Conservation (phyloP, 2,329 filamentous ascomycete species). For the Calonectria henricotiae region DNA sequence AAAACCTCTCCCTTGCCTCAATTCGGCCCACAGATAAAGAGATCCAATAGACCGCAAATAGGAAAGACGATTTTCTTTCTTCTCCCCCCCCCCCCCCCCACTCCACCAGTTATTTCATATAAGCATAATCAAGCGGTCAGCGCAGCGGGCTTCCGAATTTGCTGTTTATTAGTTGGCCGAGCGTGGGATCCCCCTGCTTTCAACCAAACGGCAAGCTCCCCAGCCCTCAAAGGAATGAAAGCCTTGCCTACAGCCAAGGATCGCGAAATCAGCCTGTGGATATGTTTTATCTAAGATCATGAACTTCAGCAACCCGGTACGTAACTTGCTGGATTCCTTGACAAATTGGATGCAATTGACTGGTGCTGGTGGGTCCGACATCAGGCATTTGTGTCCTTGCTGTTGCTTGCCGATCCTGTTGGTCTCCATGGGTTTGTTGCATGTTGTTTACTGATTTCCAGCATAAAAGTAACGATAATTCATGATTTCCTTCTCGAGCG, state of each 20-base stretch:
- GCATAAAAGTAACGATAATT: conserved; percentile 17
- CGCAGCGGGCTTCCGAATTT: neutral
- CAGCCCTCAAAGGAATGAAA: conserved; percentile 7
- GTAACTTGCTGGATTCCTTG: conserved; percentile 12
- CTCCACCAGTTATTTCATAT: neutral
- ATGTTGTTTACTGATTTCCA: neutral
- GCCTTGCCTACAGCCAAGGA: conserved; percentile 6
- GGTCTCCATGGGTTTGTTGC: neutral
- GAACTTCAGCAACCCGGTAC: conserved; percentile 17
- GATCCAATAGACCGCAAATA: too few species aligned
- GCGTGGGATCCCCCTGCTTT: neutral
- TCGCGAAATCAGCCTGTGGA: conserved; percentile 4
- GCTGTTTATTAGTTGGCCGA: neutral
- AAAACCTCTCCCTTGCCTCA: neutral
- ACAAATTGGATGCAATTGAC: conserved; percentile 22
- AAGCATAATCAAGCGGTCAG: neutral
- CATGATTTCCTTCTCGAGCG: neutral
- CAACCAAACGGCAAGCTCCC: neutral
- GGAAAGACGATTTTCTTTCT: neutral
- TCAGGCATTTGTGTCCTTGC: conserved; percentile 15
- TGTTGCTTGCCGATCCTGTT: conserved; percentile 3
- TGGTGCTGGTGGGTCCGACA: conserved; percentile 17
- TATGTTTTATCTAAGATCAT: conserved; percentile 23
- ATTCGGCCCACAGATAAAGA: too few species aligned
- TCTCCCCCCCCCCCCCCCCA: neutral